phyloP scores from a whole-genome alignment of 2,329 filamentous ascomycete genomes.

The Penicillium capsulatum region DNA sequence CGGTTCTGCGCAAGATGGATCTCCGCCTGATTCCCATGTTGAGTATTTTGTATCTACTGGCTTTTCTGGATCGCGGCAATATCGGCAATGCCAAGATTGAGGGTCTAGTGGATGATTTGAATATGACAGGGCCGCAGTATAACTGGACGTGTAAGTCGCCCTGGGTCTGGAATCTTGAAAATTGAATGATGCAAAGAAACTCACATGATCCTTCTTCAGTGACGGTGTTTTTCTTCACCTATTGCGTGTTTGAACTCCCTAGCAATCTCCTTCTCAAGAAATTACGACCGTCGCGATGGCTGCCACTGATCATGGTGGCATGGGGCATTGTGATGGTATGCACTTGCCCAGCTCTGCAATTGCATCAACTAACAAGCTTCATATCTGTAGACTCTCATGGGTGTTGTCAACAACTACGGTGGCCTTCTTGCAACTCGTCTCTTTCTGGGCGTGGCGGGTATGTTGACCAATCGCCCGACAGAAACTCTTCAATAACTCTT shows the following conservation, averaged over 20 bases:
- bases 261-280: slow-evolving; percentile 23
- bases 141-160: slow-evolving; percentile 33
- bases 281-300: slow-evolving; percentile 26
- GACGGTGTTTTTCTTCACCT: slow-evolving; percentile 31
- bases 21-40: slow-evolving; percentile 27
- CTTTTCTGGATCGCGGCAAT: slow-evolving; percentile 34
- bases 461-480: background rate
- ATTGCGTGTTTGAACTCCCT: slow-evolving; percentile 19
- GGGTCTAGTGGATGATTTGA: slow-evolving; percentile 27
- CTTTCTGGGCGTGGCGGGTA: slow-evolving; percentile 41
- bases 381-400: slow-evolving; percentile 42
- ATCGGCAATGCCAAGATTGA: slow-evolving; percentile 37
- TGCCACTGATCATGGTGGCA: slow-evolving; percentile 33
- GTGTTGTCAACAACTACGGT: slow-evolving; percentile 43
- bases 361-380: too few relatives aligned
- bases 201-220: too few relatives aligned
- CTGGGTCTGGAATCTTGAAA: slow-evolving; percentile 1
- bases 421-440: slow-evolving; percentile 47
- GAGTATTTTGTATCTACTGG: slow-evolving; percentile 27
- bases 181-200: too few relatives aligned
- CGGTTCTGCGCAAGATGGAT: slow-evolving; percentile 28
- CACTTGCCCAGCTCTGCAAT: background rate
- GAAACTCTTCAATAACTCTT: background rate
- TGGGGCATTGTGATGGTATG: slow-evolving; percentile 47
- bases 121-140: slow-evolving; percentile 29